A percentile compares a stretch with the other conserved stretches of the same genome.
Conservation (phyloP, 768 basidiomycete genomes). For the Pholiota microspora region DNA sequence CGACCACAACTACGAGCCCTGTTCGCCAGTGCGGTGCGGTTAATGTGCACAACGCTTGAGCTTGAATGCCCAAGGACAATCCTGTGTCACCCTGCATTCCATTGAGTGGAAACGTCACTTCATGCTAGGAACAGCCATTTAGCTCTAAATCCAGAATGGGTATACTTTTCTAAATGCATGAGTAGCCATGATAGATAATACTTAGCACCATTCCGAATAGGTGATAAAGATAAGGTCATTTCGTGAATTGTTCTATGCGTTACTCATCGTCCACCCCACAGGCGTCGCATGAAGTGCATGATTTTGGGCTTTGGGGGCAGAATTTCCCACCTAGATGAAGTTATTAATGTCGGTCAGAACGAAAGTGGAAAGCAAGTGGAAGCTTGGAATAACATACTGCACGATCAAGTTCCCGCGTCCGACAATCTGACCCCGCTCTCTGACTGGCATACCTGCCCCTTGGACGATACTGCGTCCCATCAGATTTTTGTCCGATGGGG, state of each 20-base stretch:
- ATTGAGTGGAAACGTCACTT: no score
- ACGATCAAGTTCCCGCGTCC: slow-evolving; percentile 65
- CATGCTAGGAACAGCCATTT: background rate
- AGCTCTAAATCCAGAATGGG: background rate
- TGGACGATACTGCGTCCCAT: slow-evolving; percentile 49
- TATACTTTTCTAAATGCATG: background rate
- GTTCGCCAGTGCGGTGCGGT: no score
- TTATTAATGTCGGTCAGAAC: background rate
- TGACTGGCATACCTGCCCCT: slow-evolving; percentile 70
- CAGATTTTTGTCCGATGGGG: slow-evolving; percentile 46
- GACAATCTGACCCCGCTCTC: slow-evolving; percentile 46
- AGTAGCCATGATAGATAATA: background rate
- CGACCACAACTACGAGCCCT: no score
- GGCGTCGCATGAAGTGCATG: slow-evolving; percentile 28
- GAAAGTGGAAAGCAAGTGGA: background rate
- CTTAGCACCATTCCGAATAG: slow-evolving; percentile 10
- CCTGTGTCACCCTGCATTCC: no score
- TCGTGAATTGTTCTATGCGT: background rate
- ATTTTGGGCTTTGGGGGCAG: slow-evolving; percentile 28
- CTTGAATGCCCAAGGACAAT: no score
- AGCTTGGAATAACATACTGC: slow-evolving; percentile 38
- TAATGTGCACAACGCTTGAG: no score
- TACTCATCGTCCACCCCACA: slow-evolving; percentile 21
- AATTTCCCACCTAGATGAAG: slow-evolving; percentile 37
- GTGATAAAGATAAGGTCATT: slow-evolving; percentile 15